Evolutionary conservation across 805 yeast genomes (phyloP), one percentile per base, ranked within the genome.

Genomic region (Saturnispora quitensis): DNA sequence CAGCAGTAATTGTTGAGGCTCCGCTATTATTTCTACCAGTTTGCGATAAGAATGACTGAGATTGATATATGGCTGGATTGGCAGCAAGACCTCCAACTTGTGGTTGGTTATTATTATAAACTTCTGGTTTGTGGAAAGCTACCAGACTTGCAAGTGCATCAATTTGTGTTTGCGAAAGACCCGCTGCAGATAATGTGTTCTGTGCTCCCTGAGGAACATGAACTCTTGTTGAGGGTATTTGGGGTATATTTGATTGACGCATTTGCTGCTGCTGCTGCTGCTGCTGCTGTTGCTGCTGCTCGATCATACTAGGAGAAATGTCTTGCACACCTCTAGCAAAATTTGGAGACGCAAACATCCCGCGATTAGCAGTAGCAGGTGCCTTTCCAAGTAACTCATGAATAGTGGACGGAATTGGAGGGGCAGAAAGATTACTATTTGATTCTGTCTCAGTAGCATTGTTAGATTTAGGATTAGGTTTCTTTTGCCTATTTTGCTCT

Each of bases 181-280:
- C 93, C 2, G 83, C 88, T 6, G 79, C 76, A 6, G 75, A 74
- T 44, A 86, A 64, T 1, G 89, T 77, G 20, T 73, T 67, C 55
- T 79, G 77, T 2, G 90, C 91, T 10, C 89, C 88, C 5, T 80
- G 80, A 1, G 93, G 93, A 4, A 86, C 87, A 0, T 77, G 76
- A 15, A 82, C 79, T 56, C 77, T 40, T n/a, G 35, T 18, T n/a
- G 43, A 31, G 42, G 15, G 17, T 34, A 31, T 20, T 44, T 40
- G 15, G 15, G 17, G 12, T 36, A 9, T 18, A 42, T 34, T 27
- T 46, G 50, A 12, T 12, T 36, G 34, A 58, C 57, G 25, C 36
- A 33, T 38, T 22, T 33, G 50, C 17, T 34, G 48, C 61, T 20
- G 53, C 65, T 22, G 28, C 2, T 25, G 28, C 9, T 25, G 28